A percentile compares a stretch with the other conserved stretches of the same genome.
phyloP scores from a whole-genome alignment of 2,329 filamentous ascomycete species.

The Paracamarosporium sp. region DNA sequence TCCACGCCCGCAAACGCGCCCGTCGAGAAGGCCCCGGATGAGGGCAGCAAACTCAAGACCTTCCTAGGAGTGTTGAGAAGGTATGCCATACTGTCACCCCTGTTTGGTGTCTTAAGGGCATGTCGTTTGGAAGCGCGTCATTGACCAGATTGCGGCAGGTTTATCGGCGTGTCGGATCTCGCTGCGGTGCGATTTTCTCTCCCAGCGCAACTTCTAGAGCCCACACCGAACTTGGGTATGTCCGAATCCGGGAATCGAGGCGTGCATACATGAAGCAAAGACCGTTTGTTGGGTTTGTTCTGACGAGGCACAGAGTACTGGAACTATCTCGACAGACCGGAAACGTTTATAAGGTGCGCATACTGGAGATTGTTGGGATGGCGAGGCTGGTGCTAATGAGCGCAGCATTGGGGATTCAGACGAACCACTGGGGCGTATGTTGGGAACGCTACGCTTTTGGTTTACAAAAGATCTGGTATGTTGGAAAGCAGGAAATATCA shows the following conservation, averaged over 20 bases:
- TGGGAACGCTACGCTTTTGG: slow-evolving; percentile 95
- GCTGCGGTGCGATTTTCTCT: slow-evolving; percentile 95
- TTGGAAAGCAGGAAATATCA: slow-evolving; percentile 12
- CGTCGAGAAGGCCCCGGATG: slow-evolving; percentile 69
- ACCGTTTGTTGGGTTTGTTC: slow-evolving; percentile 15
- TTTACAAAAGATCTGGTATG: slow-evolving; percentile 90
- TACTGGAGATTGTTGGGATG: not conserved
- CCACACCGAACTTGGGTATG: slow-evolving; percentile 85
- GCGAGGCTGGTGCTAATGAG: slow-evolving; percentile 43
- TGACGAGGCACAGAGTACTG: slow-evolving; percentile 76
- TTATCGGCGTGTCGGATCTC: slow-evolving; percentile 95
- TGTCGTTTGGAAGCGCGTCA: slow-evolving; percentile 1
- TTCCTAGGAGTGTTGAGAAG: slow-evolving; percentile 88
- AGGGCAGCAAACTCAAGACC: slow-evolving; percentile 86
- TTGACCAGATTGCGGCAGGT: slow-evolving; percentile 61
- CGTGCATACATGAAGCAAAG: not conserved
- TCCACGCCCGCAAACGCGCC: slow-evolving; percentile 41
- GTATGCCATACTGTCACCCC: slow-evolving; percentile 59
- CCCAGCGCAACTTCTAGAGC: slow-evolving; percentile 92
- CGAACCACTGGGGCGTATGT: slow-evolving; percentile 89
- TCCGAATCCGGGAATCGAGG: slow-evolving; percentile 6
- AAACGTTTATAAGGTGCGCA: slow-evolving; percentile 75
- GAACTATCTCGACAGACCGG: slow-evolving; percentile 96
- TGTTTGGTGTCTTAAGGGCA: not conserved
- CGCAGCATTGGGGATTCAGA: slow-evolving; percentile 82